phyloP scores from a whole-genome alignment of 2,329 filamentous ascomycete species.

The Penicillium aurantiogriseum region DNA sequence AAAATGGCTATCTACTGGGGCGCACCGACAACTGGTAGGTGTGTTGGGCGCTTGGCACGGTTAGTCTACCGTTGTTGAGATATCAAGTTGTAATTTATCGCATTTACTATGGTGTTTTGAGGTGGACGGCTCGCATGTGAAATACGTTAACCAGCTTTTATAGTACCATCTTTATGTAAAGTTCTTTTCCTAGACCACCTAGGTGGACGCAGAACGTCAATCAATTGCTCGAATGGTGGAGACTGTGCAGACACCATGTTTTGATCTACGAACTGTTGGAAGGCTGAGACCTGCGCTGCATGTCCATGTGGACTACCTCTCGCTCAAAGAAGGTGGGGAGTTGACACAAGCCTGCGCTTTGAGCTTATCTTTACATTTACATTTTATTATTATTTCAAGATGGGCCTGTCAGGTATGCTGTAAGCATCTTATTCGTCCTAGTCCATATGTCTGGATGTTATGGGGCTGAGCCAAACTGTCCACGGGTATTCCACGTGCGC shows the following conservation, averaged over 20 bases:
- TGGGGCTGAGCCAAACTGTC: background rate
- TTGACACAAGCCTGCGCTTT: background rate
- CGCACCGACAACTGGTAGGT: no score
- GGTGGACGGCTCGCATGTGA: no score
- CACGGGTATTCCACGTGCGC: background rate
- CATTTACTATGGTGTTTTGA: no score
- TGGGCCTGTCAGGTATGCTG: background rate
- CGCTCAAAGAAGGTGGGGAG: background rate
- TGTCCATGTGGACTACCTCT: background rate
- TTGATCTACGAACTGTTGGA: background rate
- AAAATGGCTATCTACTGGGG: no score
- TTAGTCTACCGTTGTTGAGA: no score
- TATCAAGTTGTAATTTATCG: no score
- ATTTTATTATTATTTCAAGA: background rate
- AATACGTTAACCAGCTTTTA: no score
- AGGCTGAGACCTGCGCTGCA: background rate
- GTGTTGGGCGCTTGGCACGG: no score
- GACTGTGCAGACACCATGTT: conserved; percentile 1
- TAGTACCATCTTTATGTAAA: no score
- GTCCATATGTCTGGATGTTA: background rate
- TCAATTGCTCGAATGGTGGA: background rate
- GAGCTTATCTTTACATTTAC: conserved; percentile 8
- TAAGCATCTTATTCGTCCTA: conserved; percentile 2
- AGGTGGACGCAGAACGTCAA: background rate
- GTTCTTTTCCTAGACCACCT: no score